Percentiles rank a stretch among this genome's conserved stretches.
phyloP scores from a whole-genome alignment of 1,284 basidiomycete species.

The Malassezia brasiliensis region DNA sequence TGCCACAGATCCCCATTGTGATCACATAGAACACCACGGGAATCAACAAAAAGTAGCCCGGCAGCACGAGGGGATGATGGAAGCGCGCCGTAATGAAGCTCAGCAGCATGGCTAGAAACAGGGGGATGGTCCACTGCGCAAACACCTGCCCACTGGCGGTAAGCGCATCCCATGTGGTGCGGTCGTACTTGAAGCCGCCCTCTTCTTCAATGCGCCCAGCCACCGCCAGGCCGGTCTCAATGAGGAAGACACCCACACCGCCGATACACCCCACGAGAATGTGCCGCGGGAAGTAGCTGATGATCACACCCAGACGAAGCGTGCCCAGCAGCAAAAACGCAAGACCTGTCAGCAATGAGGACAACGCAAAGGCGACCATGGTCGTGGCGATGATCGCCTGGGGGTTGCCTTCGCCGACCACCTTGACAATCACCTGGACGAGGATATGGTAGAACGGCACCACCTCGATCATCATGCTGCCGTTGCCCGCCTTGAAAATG shows the following conservation, averaged over 20 bases:
- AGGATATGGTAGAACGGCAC: constrained; percentile 87
- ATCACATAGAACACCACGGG: constrained; percentile 75
- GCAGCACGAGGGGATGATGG: constrained; percentile 84
- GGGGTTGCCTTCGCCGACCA: constrained; percentile 64
- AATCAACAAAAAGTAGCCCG: constrained; percentile 73
- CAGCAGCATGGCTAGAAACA: constrained; percentile 67
- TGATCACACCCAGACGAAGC: constrained; percentile 69
- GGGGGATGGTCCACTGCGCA: constrained; percentile 64
- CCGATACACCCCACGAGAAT: constrained; percentile 77
- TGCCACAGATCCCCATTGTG: constrained; percentile 56
- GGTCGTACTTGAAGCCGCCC: constrained; percentile 64
- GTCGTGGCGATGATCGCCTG: constrained; percentile 76
- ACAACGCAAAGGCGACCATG: constrained; percentile 76
- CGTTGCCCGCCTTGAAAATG: constrained; percentile 67
- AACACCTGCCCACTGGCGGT: constrained; percentile 55
- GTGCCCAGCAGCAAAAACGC: constrained; percentile 54
- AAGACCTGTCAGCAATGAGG: constrained; percentile 73
- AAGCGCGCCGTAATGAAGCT: constrained; percentile 69
- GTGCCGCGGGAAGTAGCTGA: constrained; percentile 93
- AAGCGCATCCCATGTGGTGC: constrained; percentile 56
- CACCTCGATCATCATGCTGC: constrained; percentile 98
- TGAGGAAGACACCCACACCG: constrained; percentile 82
- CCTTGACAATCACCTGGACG: constrained; percentile 63
- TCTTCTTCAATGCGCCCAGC: constrained; percentile 67
- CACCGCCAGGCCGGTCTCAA: constrained; percentile 58